Evolutionary conservation across 352 stramenopile species (phyloP).

Genomic region (Halophytophthora polymorphica): DNA sequence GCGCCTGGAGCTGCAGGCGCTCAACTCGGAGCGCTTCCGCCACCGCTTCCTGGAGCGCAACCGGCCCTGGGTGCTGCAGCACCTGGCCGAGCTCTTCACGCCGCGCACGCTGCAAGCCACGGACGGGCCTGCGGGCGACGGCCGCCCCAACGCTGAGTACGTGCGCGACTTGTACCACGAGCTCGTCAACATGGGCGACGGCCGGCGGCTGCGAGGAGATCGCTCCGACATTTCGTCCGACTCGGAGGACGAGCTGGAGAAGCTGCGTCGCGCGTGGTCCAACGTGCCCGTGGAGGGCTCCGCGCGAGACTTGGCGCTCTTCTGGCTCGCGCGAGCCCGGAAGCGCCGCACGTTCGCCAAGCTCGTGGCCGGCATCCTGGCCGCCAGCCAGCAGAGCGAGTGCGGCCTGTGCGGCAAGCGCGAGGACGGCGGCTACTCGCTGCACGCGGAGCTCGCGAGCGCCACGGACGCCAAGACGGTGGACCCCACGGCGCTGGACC

Average conservation of each 20-base stretch:
- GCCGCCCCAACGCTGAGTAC: conserved; percentile 89
- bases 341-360: conserved; percentile 92
- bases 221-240: conserved; percentile 92
- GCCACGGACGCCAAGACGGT: conserved; percentile 58
- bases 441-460: conserved; percentile 83
- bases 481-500: conserved; percentile 73
- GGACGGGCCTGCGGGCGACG: conserved; percentile 23
- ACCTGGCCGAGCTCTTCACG: conserved; percentile 95
- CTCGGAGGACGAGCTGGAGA: conserved; percentile 89
- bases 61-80: conserved; percentile 95
- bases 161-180: conserved; percentile 96
- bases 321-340: conserved; percentile 91
- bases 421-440: conserved; percentile 51
- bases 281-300: conserved; percentile 81
- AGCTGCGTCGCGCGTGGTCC: conserved; percentile 83
- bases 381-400: conserved; percentile 75
- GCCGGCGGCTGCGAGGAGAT: conserved; percentile 82
- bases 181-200: conserved; percentile 92
- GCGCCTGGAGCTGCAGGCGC: conserved; percentile 92
- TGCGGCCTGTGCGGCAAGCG: conserved; percentile 83
- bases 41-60: conserved; percentile 97
- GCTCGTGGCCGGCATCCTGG: conserved; percentile 80
- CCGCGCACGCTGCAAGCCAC: conserved; percentile 83
- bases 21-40: conserved; percentile 97
- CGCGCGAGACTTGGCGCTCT: conserved; percentile 86